Conservation (phyloP, 192 early-diverging fungal species). For the Diversispora eburnea region DNA sequence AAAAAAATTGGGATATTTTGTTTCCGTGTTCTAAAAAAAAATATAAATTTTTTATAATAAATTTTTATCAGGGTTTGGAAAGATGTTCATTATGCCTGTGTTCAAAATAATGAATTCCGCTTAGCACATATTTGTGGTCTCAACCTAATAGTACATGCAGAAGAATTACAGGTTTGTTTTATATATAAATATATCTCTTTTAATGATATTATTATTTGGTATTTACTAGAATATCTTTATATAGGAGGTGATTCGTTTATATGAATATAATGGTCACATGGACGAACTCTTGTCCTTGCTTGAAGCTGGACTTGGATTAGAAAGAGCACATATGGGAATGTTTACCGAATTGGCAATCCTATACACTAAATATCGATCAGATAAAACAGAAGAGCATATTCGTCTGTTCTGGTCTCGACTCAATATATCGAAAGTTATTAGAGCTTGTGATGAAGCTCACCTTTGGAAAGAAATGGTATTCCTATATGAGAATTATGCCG, state of each 20-base stretch:
- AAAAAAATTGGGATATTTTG: neutral
- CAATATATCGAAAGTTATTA: slow-evolving; percentile 99
- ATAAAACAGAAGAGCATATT: slow-evolving; percentile 95
- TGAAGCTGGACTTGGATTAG: slow-evolving; percentile 91
- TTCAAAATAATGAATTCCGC: slow-evolving; percentile 92
- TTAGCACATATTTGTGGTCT: slow-evolving; percentile 98
- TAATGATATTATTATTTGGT: neutral
- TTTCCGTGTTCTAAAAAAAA: neutral
- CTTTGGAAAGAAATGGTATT: slow-evolving; percentile 98
- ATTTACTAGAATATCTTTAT: neutral
- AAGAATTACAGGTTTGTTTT: slow-evolving; percentile 72
- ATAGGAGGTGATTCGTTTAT: slow-evolving; percentile 72
- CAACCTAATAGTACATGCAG: slow-evolving; percentile 93
- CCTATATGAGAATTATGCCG: slow-evolving; percentile 98
- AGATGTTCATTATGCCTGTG: slow-evolving; percentile 96
- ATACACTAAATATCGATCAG: slow-evolving; percentile 94
- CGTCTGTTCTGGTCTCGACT: slow-evolving; percentile 96
- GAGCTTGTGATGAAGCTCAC: slow-evolving; percentile 87
- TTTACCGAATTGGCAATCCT: slow-evolving; percentile 98
- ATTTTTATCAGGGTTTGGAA: slow-evolving; percentile 82
- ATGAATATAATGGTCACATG: slow-evolving; percentile 86
- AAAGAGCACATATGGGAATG: slow-evolving; percentile 99
- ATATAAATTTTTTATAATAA: neutral
- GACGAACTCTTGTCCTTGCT: slow-evolving; percentile 87
- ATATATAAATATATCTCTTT: neutral